These are phyloP conservation scores for Malus domestica DNA, from an alignment of 306 rosid species.

Conservation along the genomic window DNA sequence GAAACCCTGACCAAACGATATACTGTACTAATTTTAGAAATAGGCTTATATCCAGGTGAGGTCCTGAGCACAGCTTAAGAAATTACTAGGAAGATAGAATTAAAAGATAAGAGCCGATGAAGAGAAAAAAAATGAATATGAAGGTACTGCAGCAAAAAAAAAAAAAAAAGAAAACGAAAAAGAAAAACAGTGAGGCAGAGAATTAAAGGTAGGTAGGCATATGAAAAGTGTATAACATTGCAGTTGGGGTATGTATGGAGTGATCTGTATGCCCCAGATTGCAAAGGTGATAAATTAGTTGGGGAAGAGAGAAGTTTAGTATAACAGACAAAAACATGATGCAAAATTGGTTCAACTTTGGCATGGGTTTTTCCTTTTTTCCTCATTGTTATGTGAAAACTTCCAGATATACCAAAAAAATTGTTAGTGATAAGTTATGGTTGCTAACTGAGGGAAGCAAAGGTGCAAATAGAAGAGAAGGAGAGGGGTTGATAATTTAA, in stretches of 20 bases:
- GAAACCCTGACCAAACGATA: conserved; percentile 44
- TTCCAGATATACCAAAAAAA: background rate
- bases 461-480: background rate
- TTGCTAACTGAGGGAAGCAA: conserved; percentile 11
- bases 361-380: no score
- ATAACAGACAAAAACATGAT: background rate
- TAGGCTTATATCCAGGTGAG: conserved; percentile 69
- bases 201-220: conserved; percentile 1
- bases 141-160: conserved; percentile 24
- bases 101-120: conserved; percentile 34
- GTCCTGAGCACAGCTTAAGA: conserved; percentile 38
- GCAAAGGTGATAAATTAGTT: conserved; percentile 27
- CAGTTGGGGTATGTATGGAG: conserved; percentile 38
- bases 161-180: background rate
- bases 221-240: conserved; percentile 23
- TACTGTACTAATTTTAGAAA: conserved; percentile 45
- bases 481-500: background rate
- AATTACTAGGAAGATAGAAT: conserved; percentile 20
- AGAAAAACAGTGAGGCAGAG: conserved; percentile 18
- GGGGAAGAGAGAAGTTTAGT: conserved; percentile 29
- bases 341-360: no score
- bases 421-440: background rate
- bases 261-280: conserved; percentile 26
- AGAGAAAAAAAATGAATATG: conserved; percentile 3
- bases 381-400: background rate